Conservation (phyloP, 2,329 filamentous ascomycete species). For the Aspergillus japonicus region DNA sequence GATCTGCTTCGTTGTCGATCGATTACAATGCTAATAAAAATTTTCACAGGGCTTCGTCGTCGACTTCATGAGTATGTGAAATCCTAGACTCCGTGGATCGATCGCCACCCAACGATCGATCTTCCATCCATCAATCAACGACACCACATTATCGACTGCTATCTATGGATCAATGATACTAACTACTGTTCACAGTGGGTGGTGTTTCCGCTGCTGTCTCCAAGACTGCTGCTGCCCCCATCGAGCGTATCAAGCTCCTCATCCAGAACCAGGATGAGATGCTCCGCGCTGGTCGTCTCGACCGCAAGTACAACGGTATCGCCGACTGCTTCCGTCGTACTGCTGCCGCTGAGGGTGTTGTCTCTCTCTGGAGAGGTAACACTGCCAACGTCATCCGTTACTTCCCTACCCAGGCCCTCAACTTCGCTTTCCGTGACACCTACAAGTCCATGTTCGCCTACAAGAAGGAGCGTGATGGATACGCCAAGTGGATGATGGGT, state of each 20-base stretch:
- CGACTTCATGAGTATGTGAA: conserved; percentile 94
- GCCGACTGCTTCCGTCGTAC: conserved; percentile 93
- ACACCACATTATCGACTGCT: neutral
- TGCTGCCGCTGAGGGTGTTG: conserved; percentile 83
- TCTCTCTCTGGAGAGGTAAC: conserved; percentile 98
- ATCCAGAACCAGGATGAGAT: conserved; percentile 99
- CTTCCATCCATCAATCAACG: neutral
- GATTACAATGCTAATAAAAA: conserved; percentile 30
- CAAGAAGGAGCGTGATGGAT: conserved; percentile 99
- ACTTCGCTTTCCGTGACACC: conserved; percentile 99
- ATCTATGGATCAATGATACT: conserved; percentile 33
- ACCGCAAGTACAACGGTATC: conserved; percentile 95
- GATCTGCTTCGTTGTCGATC: neutral
- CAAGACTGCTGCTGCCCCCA: conserved; percentile 99
- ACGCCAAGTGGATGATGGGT: conserved; percentile 98
- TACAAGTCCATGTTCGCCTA: conserved; percentile 99
- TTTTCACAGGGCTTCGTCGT: conserved; percentile 78
- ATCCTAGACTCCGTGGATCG: conserved; percentile 6
- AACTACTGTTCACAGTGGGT: conserved; percentile 72
- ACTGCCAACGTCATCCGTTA: conserved; percentile 99
- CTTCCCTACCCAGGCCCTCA: conserved; percentile 99
- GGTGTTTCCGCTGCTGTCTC: conserved; percentile 99
- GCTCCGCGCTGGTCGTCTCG: conserved; percentile 97
- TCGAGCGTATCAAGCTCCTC: conserved; percentile 99
- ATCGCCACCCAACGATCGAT: neutral